Percentiles rank a stretch among this genome's conserved stretches.
Evolutionary conservation across 1,284 basidiomycete genomes (phyloP).

Genomic region (Jaminaea rosea): DNA sequence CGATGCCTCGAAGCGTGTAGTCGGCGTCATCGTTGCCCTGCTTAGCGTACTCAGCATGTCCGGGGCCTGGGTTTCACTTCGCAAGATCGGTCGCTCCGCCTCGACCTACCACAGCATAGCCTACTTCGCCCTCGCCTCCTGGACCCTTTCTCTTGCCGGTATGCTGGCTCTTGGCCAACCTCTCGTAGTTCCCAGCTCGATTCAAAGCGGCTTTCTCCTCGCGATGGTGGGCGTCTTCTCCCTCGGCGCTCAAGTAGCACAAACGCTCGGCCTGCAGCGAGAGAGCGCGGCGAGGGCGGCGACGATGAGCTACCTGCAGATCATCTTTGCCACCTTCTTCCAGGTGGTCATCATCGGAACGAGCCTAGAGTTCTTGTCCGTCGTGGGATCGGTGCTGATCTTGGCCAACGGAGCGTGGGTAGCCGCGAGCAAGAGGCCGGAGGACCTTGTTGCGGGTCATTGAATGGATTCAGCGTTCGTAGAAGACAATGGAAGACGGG

Average conservation of each 20-base stretch:
- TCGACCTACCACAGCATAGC: constrained; percentile 6
- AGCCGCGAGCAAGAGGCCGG: neutral
- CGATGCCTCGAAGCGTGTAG: constrained; percentile 11
- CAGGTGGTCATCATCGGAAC: constrained; percentile 5
- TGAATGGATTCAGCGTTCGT: too few species aligned
- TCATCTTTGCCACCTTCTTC: constrained; percentile 5
- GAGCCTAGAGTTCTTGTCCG: constrained; percentile 1
- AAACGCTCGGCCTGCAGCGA: constrained; percentile 24
- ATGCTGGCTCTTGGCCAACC: constrained; percentile 2
- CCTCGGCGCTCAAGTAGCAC: constrained; percentile 10
- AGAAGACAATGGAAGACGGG: too few species aligned
- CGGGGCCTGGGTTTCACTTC: constrained; percentile 5
- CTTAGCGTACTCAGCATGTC: constrained; percentile 1
- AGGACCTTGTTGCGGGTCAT: constrained; percentile 1
- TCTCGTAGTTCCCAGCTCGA: neutral
- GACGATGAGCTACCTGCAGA: constrained; percentile 19
- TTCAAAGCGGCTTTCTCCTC: neutral
- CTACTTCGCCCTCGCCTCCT: constrained; percentile 7
- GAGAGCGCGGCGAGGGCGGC: constrained; percentile 26
- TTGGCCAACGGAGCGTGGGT: constrained; percentile 9
- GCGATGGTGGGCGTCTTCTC: constrained; percentile 2
- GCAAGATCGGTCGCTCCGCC: constrained; percentile 1
- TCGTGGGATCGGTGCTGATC: neutral
- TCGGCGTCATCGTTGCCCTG: constrained; percentile 6
- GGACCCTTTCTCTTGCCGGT: constrained; percentile 1